Evolutionary conservation across 148 eudicot genomes (phyloP).

Genomic region (Mesembryanthemum crystallinum): DNA sequence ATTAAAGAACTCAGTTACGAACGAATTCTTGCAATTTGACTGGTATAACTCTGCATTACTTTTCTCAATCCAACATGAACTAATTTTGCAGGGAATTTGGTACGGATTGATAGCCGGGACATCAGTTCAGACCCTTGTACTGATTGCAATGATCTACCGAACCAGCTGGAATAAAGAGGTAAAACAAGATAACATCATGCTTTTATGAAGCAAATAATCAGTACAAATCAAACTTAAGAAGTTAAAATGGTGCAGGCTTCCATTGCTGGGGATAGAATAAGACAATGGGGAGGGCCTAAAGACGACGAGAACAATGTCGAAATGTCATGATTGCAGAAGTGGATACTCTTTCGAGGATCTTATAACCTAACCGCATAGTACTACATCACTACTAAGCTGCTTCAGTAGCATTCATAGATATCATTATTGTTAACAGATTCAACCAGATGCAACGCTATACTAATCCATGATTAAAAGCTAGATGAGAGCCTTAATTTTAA

Average conservation of each 20-base stretch:
- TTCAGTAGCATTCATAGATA: no score
- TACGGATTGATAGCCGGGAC: conserved; percentile 50
- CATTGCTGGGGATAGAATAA: conserved; percentile 44
- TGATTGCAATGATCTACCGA: conserved; percentile 32
- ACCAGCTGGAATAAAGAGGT: conserved; percentile 59
- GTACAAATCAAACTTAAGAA: not conserved
- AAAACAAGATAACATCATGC: not conserved
- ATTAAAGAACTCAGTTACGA: no score
- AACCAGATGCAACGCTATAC: no score
- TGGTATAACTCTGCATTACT: not conserved
- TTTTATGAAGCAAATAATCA: no score
- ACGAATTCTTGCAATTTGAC: not conserved
- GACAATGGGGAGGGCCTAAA: conserved; percentile 41
- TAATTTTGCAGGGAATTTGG: conserved; percentile 54
- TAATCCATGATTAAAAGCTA: no score
- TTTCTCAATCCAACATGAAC: not conserved
- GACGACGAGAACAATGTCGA: not conserved
- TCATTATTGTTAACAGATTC: no score
- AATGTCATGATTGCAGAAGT: not conserved
- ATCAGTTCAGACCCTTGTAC: conserved; percentile 34
- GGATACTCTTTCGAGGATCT: not conserved
- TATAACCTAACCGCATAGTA: no score
- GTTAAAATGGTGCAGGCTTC: conserved; percentile 46
- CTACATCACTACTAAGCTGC: no score
- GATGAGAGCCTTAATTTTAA: no score